phyloP scores from a whole-genome alignment of 2,329 filamentous ascomycete genomes.

The Teratosphaeria zuluensis region DNA sequence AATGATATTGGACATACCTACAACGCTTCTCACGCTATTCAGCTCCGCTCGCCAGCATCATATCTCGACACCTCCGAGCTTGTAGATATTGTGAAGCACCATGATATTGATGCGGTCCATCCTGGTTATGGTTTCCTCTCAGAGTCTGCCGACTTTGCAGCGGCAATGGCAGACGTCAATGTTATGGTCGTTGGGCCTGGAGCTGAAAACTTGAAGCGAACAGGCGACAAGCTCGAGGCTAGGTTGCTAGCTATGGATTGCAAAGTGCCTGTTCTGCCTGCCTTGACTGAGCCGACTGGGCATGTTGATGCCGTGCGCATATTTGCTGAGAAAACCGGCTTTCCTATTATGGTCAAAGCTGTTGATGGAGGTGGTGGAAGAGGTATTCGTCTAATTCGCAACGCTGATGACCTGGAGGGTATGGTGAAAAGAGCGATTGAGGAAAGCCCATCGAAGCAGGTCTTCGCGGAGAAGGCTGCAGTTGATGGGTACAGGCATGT shows the following conservation, averaged over 20 bases:
- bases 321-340: conserved; percentile 51
- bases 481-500: conserved; percentile 52
- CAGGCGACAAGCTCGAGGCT: conserved; percentile 48
- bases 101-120: conserved; percentile 47
- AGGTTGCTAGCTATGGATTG: conserved; percentile 43
- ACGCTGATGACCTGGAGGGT: conserved; percentile 35
- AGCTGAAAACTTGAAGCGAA: conserved; percentile 46
- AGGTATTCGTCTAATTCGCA: conserved; percentile 47
- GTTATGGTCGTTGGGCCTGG: conserved; percentile 46
- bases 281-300: conserved; percentile 36
- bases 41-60: conserved; percentile 40
- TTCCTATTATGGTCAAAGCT: conserved; percentile 55
- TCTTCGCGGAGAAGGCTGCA: conserved; percentile 54
- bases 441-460: conserved; percentile 48
- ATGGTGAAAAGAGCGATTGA: conserved; percentile 43
- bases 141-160: conserved; percentile 44
- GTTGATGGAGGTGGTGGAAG: conserved; percentile 54
- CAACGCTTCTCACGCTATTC: conserved; percentile 42
- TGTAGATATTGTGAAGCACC: conserved; percentile 37
- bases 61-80: conserved; percentile 46
- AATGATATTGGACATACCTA: conserved; percentile 47
- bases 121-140: conserved; percentile 56
- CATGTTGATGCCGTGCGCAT: conserved; percentile 32
- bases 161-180: conserved; percentile 37
- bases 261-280: conserved; percentile 43